phyloP scores from a whole-genome alignment of 2,329 filamentous ascomycete genomes.

The Colletotrichum euphorbiae region DNA sequence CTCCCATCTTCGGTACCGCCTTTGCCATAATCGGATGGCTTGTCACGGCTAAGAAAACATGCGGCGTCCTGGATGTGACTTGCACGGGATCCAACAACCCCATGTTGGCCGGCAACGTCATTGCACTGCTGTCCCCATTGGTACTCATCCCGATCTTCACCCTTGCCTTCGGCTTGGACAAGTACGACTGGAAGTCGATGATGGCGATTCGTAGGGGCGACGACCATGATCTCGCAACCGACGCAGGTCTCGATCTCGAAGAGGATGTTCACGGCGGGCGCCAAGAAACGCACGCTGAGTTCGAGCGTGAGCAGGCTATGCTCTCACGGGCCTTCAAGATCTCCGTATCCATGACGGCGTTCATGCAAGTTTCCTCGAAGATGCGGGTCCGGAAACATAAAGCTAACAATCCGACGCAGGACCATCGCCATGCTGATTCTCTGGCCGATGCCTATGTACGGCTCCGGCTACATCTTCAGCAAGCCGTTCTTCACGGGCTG shows the following conservation, averaged over 20 bases:
- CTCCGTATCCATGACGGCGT: slow-evolving; percentile 62
- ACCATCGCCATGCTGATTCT: slow-evolving; percentile 80
- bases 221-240: slow-evolving; percentile 76
- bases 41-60: slow-evolving; percentile 77
- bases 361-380: slow-evolving; percentile 45
- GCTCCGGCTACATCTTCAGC: slow-evolving; percentile 82
- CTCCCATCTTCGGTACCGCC: slow-evolving; percentile 74
- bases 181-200: slow-evolving; percentile 92
- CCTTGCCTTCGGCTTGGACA: slow-evolving; percentile 66
- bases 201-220: slow-evolving; percentile 80
- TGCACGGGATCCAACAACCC: slow-evolving; percentile 86
- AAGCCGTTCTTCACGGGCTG: slow-evolving; percentile 87
- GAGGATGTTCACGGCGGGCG: slow-evolving; percentile 62
- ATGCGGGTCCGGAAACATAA: no score
- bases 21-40: slow-evolving; percentile 80
- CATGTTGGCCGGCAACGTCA: slow-evolving; percentile 89
- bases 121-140: slow-evolving; percentile 80
- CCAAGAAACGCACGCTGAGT: slow-evolving; percentile 49
- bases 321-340: slow-evolving; percentile 66
- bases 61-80: slow-evolving; percentile 74
- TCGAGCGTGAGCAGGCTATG: slow-evolving; percentile 60
- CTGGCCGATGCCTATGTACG: slow-evolving; percentile 95
- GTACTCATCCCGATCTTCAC: slow-evolving; percentile 83
- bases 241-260: slow-evolving; percentile 74
- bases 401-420: slow-evolving; percentile 36